Evolutionary conservation across 140 eudicot species (phyloP), one percentile per base, ranked within the genome.

Genomic region (Ambrosia hybrid): DNA sequence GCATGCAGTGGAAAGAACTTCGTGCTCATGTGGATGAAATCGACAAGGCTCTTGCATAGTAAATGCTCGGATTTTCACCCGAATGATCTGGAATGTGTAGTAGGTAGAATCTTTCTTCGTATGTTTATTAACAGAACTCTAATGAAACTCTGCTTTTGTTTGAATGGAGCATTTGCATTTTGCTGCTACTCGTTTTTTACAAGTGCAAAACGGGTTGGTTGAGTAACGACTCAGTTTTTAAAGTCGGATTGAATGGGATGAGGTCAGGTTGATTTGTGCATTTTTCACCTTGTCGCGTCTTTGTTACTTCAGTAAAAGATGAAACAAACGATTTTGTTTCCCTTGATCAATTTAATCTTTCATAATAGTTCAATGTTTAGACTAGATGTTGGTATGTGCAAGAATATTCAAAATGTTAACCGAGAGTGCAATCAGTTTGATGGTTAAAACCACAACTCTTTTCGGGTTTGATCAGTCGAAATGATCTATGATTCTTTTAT

Each of bases 1-100:
- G 49, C 3, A 3, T 51, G 78, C 84, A 88, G 96, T 88, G 96
- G 91, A 88, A 88, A 75, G 78, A 85, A 73, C 91, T 88, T 52
- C 85, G 87, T 56, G 87, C 88, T 46, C 91, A 88, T 79, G 83
- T 82, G 65, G 84, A 83, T 53, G 89, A 88, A 76, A 88, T 88
- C 21, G 91, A 88, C 76, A 68, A 85, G 81, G 96, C 83, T 37
- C 89, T 88, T 74, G 83, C 82, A 3, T 73, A 71, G 76, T 66
- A 56, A 71, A 55, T 65, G 46, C 26, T 53, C 5, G 76, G 70
- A 68, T 38, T 26, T 61, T 76, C 14, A 63, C 38, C 16, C 62
- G 52, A 17, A 67, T 58, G 15, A 56, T 75, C 41, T 71, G 75
- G 12, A 34, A 14, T 56, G 38, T 67, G 70, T 76, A 68, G 63